A percentile compares a stretch with the other conserved stretches of the same genome.
These are phyloP conservation scores for Acanthamoeba healyi DNA, from an alignment of 208 protist species.

Conservation along the genomic window DNA sequence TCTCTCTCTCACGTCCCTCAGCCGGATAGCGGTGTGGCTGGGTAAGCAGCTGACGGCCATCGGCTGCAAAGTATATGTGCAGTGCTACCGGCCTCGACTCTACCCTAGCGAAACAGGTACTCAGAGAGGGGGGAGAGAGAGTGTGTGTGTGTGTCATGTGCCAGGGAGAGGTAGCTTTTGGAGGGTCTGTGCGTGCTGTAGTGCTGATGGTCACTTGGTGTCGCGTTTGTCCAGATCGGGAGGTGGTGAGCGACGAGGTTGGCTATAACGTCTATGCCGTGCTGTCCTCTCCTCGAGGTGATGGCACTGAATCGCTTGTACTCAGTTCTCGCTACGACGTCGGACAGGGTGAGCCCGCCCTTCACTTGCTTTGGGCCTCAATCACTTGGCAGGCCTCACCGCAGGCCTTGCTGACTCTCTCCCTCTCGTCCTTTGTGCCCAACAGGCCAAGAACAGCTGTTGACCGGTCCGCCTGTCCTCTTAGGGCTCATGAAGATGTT, in stretches of 20 bases:
- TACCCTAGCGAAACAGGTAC: conserved; percentile 30
- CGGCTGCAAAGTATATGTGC: conserved; percentile 38
- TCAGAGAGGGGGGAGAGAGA: background rate
- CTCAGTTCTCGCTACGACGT: conserved; percentile 46
- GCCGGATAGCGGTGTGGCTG: conserved; percentile 1
- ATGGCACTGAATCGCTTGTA: conserved; percentile 46
- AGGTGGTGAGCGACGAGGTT: background rate
- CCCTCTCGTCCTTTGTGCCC: background rate
- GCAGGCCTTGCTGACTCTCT: background rate
- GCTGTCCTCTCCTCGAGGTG: conserved; percentile 47
- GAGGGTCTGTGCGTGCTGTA: too few species aligned
- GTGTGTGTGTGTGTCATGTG: background rate
- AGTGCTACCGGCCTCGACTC: conserved; percentile 22
- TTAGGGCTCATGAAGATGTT: conserved; percentile 28
- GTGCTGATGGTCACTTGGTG: too few species aligned
- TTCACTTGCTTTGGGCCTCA: background rate
- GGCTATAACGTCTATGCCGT: conserved; percentile 72
- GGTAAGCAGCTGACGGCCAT: conserved; percentile 41
- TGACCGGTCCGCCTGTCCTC: background rate
- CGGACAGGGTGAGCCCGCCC: background rate
- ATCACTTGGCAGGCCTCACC: background rate
- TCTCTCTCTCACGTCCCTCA: background rate
- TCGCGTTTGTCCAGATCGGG: background rate
- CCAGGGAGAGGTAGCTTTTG: too few species aligned
- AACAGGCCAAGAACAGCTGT: background rate